Evolutionary conservation across 148 eudicot genomes (phyloP).

Genomic region (Euryodendron excelsum): DNA sequence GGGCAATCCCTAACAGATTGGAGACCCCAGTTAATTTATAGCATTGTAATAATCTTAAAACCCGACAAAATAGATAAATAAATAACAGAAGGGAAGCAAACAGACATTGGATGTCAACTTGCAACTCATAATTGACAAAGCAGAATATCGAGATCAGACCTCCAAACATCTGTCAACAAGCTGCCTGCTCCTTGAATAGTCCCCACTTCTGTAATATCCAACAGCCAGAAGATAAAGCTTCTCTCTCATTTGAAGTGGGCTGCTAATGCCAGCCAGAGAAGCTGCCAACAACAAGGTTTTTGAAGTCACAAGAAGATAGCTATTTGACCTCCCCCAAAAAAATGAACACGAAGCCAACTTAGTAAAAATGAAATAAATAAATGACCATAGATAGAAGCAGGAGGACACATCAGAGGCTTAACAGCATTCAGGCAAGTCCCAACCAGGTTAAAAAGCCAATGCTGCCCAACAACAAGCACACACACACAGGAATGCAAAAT

Average conservation of each 20-base stretch:
- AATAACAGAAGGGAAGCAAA: not conserved
- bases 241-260: slow-evolving; percentile 52
- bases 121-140: not conserved
- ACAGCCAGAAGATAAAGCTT: slow-evolving; percentile 45
- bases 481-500: not conserved
- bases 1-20: too few species aligned
- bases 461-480: not conserved
- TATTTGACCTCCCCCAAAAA: too few species aligned
- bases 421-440: too few species aligned
- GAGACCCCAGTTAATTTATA: too few species aligned
- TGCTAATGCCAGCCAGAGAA: slow-evolving; percentile 37
- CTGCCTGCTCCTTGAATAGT: slow-evolving; percentile 50
- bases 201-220: slow-evolving; percentile 58
- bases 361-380: too few species aligned
- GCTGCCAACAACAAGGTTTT: slow-evolving; percentile 32
- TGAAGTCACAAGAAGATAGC: slow-evolving; percentile 2
- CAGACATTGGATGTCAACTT: not conserved
- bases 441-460: not conserved
- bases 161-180: slow-evolving; percentile 48
- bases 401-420: too few species aligned
- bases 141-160: slow-evolving; percentile 22
- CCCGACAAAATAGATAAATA: not conserved
- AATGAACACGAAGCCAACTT: too few species aligned
- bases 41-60: too few species aligned
- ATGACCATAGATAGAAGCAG: too few species aligned